Evolutionary conservation across 345 rosid genomes (phyloP), one percentile per base, ranked within the genome.

Genomic region (Erodium maritimum): DNA sequence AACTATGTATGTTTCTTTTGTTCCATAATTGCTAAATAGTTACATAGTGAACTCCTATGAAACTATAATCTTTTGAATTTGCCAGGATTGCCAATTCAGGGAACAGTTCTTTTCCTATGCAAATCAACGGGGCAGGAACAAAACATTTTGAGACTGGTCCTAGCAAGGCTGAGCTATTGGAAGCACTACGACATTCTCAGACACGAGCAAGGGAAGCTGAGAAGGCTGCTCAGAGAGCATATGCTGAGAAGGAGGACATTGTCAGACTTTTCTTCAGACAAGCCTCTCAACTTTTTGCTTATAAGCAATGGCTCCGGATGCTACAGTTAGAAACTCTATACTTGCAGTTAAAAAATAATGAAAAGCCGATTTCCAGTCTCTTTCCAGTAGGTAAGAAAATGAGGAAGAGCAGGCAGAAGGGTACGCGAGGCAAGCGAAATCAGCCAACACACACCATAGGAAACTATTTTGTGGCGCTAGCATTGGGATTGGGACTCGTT

Each of bases 131-230:
- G 16, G 2, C 14, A 42, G 48, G 12, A 42, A 42, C 48, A 3
- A 13, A 4, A 42, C 48, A 61, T 65, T 50, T 76, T 21, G 89
- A 81, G 66, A 54, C 64, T 58, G 87, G 72, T 54, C 71, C 87
- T 54, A 73, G 78, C 71, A 93, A 85, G 71, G 74, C 85, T 21
- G 77, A 81, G 83, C 77, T 94, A 13, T 59, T 94, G 66, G 97
- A 90, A 73, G 99, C 99, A 25, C 77, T 94, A 23, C 42, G 95
- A 25, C 96, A 75, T 66, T 94, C 99, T 46, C 99, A 94, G 76
- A 87, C 99, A 13, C 85, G 99, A 19, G 97, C 99, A 25, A 85
- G 99, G 70, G 90, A 94, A 76, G 97, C 99, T 4, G 99, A 94
- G 71, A 82, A 78, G 54, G 85, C 85, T 53, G 99, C 93, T n/a